A percentile compares a stretch with the other conserved stretches of the same genome.
Evolutionary conservation across 2,329 filamentous ascomycete genomes (phyloP).

Genomic region (Calonectria pseudoturangicola): DNA sequence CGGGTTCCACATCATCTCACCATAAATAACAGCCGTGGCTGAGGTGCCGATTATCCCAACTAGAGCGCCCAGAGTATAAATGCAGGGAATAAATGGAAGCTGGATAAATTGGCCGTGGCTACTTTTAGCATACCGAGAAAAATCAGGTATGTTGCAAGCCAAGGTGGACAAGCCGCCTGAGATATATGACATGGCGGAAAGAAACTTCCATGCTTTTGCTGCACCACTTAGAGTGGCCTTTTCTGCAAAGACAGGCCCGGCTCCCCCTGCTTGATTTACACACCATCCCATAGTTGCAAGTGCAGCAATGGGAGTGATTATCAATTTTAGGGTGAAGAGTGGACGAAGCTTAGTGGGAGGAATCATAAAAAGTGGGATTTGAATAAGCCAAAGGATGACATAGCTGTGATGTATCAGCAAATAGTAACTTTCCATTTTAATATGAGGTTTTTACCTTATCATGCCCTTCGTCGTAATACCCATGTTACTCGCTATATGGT

Average conservation of each 20-base stretch:
- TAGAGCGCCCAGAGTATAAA: not conserved
- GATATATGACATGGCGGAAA: not conserved
- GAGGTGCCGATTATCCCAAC: not conserved
- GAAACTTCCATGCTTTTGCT: not conserved
- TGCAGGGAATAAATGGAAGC: conserved; percentile 1
- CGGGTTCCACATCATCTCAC: not conserved
- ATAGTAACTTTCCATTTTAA: not conserved
- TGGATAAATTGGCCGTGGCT: not conserved
- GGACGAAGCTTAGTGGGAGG: not conserved
- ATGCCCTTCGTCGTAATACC: not conserved
- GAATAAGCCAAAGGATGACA: not conserved
- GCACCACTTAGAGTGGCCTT: not conserved
- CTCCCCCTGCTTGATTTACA: not conserved
- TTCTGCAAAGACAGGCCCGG: not conserved
- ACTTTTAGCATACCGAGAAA: not conserved
- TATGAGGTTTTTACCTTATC: not conserved
- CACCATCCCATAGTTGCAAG: conserved; percentile 6
- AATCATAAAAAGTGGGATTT: not conserved
- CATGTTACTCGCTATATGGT: not conserved
- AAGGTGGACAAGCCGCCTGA: not conserved
- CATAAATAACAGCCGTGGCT: not conserved
- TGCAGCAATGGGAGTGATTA: not conserved
- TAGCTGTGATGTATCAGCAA: not conserved
- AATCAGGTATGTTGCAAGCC: not conserved
- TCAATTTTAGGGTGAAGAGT: not conserved